phyloP scores from a whole-genome alignment of 306 rosid genomes.

The Macrotyloma uniflorum region DNA sequence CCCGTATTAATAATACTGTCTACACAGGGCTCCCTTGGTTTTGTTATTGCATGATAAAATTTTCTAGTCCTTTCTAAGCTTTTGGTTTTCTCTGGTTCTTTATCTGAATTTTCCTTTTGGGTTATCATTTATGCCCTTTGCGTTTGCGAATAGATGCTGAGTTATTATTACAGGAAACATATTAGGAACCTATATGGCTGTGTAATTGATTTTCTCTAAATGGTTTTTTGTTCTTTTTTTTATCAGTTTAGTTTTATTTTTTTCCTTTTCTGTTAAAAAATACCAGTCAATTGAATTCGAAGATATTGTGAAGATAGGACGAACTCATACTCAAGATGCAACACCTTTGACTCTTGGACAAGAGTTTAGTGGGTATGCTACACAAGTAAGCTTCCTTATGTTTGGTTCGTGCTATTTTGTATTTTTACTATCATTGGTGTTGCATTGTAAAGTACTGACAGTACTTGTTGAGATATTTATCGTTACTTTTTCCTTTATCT shows the following conservation, averaged over 20 bases:
- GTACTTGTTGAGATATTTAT: constrained; percentile 23
- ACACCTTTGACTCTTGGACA: constrained; percentile 99
- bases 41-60: constrained; percentile 4
- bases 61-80: not conserved
- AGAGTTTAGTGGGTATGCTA: constrained; percentile 93
- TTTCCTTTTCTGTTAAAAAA: not conserved
- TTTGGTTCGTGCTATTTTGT: constrained; percentile 6
- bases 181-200: constrained; percentile 12
- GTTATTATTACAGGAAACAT: constrained; percentile 7
- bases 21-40: constrained; percentile 18
- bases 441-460: constrained; percentile 14
- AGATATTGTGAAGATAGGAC: constrained; percentile 96
- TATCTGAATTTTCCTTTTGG: constrained; percentile 22
- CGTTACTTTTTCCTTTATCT: constrained; percentile 43
- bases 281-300: constrained; percentile 85
- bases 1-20: not conserved
- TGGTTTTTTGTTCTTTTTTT: not conserved
- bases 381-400: constrained; percentile 66
- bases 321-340: constrained; percentile 98
- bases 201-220: not conserved
- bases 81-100: constrained; percentile 24
- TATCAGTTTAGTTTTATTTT: not conserved
- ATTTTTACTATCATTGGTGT: constrained; percentile 5
- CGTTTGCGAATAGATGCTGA: constrained; percentile 18
- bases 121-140: constrained; percentile 4